These are phyloP conservation scores for Sedum album DNA, from an alignment of 164 flowering plant species.

Conservation along the genomic window DNA sequence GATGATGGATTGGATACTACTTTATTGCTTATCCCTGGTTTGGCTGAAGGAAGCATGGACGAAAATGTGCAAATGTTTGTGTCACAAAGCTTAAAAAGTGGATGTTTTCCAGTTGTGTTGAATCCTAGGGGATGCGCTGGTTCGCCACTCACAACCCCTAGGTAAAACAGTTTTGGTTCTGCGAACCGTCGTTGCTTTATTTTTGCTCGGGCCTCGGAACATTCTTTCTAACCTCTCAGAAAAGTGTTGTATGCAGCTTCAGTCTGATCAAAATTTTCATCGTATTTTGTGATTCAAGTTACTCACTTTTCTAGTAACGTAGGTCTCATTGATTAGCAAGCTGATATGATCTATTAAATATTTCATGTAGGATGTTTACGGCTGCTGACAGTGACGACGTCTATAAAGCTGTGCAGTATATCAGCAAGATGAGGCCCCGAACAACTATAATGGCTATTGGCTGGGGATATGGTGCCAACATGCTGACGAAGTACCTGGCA, in stretches of 20 bases:
- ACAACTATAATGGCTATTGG: constrained; percentile 82
- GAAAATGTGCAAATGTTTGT: neutral
- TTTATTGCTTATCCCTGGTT: neutral
- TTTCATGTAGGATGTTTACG: constrained; percentile 87
- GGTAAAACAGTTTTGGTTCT: constrained; percentile 29
- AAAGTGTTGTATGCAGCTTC: neutral
- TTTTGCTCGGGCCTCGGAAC: neutral
- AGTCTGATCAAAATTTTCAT: neutral
- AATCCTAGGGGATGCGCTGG: constrained; percentile 95
- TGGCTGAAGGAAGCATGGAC: neutral
- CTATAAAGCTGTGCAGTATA: constrained; percentile 68
- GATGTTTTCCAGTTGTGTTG: constrained; percentile 81
- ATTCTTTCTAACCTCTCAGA: neutral
- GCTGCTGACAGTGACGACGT: constrained; percentile 99
- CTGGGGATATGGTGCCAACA: constrained; percentile 96
- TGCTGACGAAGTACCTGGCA: constrained; percentile 87
- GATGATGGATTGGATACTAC: neutral
- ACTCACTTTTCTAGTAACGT: neutral
- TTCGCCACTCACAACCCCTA: constrained; percentile 77
- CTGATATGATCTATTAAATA: constrained; percentile 26
- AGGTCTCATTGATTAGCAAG: neutral
- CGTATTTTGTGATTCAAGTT: neutral
- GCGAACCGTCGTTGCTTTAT: neutral
- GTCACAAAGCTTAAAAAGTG: constrained; percentile 15
- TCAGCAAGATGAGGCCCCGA: constrained; percentile 77